Base-by-base conservation (phyloP, 2,329 filamentous ascomycete genomes). In the Penicillium sp. region DNA sequence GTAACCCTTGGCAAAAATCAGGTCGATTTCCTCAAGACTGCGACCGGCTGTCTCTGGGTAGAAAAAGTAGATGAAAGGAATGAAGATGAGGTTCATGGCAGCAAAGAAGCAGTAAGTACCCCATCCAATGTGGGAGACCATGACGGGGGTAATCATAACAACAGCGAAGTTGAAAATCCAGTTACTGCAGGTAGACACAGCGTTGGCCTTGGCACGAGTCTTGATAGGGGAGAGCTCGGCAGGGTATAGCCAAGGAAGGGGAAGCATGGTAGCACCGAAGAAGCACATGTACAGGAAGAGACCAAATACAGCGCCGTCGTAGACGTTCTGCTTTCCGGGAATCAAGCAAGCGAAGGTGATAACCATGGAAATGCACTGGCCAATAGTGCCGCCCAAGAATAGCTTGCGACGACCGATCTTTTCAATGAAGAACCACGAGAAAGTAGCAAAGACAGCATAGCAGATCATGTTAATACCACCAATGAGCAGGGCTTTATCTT, bases 261-360 rank as follows among this genome's bases (percentile, higher is more conserved):
- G 83, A 6, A 87, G 68, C 79, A 83, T 86, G 0, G 83, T 84
- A 0, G 84, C 84, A 33, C 85, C 86, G 61, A 88, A 88, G 55
- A 84, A 85, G 4, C 84, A 83, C 64, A 88, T 88, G 71, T 87
- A 89, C 2, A 84, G 79, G 72, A 89, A 89, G 12, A 89, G 72
- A 56, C 85, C 85, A 2, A 87, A 84, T 9, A 80, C 70, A 5
- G 72, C 71, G 46, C 73, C 72, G 62, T 74, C 73, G 38, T 71
- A 62, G 3, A 64, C 60, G 3, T 60, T 45, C 1, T 56, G 16
- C 3, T 60, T 56, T 7, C 59, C 64, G 2, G 70, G 70, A 43
- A 74, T 75, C 56, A 75, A 50, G 40, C 72, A 75, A 38, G 49
- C 69, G 47, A 75, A 74, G 20, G 70, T 71, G 48, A 75, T 73